A percentile compares a stretch with the other conserved stretches of the same genome.
Evolutionary conservation across 108 stramenopile genomes (phyloP).

Genomic region (Schizochytrium sp.): DNA sequence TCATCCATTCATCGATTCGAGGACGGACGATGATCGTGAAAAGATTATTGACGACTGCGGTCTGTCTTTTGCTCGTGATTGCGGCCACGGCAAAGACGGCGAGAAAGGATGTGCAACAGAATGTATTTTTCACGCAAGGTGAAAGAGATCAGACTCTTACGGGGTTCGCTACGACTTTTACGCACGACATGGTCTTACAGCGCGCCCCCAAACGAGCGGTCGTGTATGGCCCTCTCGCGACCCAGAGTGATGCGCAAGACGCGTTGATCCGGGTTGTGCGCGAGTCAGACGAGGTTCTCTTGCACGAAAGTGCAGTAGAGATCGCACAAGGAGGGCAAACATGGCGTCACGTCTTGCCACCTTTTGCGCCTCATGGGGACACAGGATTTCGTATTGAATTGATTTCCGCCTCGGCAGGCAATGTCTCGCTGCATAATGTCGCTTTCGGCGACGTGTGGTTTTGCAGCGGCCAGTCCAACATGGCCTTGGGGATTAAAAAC

Average conservation of each 20-base stretch:
- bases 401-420: not conserved
- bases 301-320: not conserved
- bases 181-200: not conserved
- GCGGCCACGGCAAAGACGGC: too few species aligned
- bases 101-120: too few species aligned
- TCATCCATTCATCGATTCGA: too few species aligned
- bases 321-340: not conserved
- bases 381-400: not conserved
- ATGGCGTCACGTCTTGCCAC: not conserved
- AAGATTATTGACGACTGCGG: too few species aligned
- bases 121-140: too few species aligned
- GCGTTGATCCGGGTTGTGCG: not conserved
- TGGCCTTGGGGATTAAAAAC: not conserved
- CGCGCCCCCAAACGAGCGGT: not conserved
- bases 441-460: constrained; percentile 28
- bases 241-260: too few species aligned
- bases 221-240: not conserved
- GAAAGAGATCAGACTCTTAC: not conserved
- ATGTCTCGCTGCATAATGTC: not conserved
- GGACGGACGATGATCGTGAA: too few species aligned
- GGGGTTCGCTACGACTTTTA: not conserved
- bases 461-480: constrained; percentile 30
- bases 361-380: not conserved
- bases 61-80: too few species aligned
- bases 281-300: not conserved